Conservation (phyloP, 2,329 filamentous ascomycete genomes). For the Calonectria henricotiae region DNA sequence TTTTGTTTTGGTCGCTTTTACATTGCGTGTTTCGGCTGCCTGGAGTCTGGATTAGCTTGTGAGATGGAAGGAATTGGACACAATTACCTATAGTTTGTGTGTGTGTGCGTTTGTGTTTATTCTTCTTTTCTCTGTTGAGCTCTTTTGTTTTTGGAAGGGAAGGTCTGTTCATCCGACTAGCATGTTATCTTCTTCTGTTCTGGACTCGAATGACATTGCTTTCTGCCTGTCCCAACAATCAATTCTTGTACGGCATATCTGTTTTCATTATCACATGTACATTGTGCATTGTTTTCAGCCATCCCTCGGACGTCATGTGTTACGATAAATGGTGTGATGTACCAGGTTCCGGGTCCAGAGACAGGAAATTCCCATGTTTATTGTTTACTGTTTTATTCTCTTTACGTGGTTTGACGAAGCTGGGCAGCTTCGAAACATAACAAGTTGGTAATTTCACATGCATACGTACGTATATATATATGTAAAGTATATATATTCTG, state of each 20-base stretch:
- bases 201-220: conserved; percentile 38
- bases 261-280: conserved; percentile 19
- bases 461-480: conserved; percentile 1
- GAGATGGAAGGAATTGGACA: conserved; percentile 41
- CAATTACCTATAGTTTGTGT: conserved; percentile 27
- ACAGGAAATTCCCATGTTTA: not conserved
- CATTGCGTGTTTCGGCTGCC: conserved; percentile 41
- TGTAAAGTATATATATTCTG: not conserved
- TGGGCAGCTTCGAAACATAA: conserved; percentile 2
- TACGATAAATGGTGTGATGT: not conserved
- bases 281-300: conserved; percentile 6
- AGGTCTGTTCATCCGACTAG: conserved; percentile 38
- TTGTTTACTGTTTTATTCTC: not conserved
- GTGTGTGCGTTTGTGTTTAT: conserved; percentile 33
- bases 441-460: conserved; percentile 8
- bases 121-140: conserved; percentile 29
- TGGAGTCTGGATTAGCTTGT: conserved; percentile 53
- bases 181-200: conserved; percentile 43
- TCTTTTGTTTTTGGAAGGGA: conserved; percentile 36
- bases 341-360: not conserved
- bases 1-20: conserved; percentile 27
- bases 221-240: conserved; percentile 24
- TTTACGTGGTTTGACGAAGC: not conserved
- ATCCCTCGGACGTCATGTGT: conserved; percentile 9
- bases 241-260: not conserved